Base-by-base conservation (phyloP, 2,329 filamentous ascomycete genomes). In the Verticillium nonalfalfae region DNA sequence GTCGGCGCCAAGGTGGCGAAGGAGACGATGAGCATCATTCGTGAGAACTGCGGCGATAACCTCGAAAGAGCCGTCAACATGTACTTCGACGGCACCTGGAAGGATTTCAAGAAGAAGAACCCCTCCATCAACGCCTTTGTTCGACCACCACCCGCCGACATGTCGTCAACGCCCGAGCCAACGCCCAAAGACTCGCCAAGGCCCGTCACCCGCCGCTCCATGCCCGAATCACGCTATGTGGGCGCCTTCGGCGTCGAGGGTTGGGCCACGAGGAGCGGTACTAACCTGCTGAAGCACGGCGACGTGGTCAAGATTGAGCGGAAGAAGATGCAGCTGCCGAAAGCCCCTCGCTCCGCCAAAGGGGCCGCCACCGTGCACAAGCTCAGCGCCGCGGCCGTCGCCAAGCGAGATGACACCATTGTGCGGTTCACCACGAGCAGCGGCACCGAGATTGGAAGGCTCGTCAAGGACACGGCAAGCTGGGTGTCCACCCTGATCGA, bases 401-500 rank as follows among this genome's bases (percentile, higher is more conserved):
- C 45, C n/a, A 87, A 86, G 68, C 87, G 90, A 57, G 83, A 88
- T 21, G 95, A 99, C 76, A 87, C 97, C 6, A 84, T 99, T 63
- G 96, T 98, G 33, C 87, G 95, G 1, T 98, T 99, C 70, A 96
- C 90, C 0, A 96, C 92, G 69, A 74, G 81, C 10, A 83, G 78
- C 59, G 93, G 93, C 0, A 86, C 88, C 60, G 95, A 99, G 72
- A 84, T 99, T 57, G 95, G 95, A 4, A 84, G 95, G 63, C 75
- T 99, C 40, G 88, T 93, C 34, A 94, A 93, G 68, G 93, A 98
- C 38, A 88, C 87, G 5, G 93, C 95, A 4, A 86, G 87, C 63
- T 99, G 95, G 93, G 90, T 98, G 6, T 97, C 95, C 3, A 89
- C 93, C 0, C 76, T 99, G 67, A 86, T 98, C 59, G 95, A 99